phyloP scores from a whole-genome alignment of 139 green algal species.

The Micractinium sp. region DNA sequence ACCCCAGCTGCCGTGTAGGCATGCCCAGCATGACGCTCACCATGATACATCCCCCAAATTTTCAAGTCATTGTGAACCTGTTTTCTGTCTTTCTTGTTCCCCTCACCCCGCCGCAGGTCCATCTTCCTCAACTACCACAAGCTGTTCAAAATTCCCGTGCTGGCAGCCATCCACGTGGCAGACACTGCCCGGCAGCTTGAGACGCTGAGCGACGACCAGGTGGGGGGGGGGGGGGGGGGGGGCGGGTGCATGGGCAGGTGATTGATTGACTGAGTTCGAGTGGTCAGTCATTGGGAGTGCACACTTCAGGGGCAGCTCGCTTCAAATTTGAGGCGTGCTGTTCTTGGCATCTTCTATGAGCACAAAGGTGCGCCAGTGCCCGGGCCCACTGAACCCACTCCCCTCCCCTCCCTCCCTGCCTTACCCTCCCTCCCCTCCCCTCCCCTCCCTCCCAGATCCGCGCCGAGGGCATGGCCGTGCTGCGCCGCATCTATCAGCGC shows the following conservation, averaged over 20 bases:
- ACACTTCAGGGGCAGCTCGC: no score
- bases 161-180: constrained; percentile 60
- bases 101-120: not conserved
- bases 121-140: constrained; percentile 46
- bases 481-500: constrained; percentile 3
- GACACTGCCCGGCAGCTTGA: constrained; percentile 52
- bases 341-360: no score
- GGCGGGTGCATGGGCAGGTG: no score
- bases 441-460: not conserved
- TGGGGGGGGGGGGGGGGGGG: not conserved
- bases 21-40: no score
- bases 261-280: no score
- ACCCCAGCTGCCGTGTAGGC: no score
- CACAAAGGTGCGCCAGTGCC: no score
- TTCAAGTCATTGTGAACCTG: not conserved
- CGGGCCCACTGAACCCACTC: no score
- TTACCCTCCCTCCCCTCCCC: not conserved
- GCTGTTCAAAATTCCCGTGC: constrained; percentile 40
- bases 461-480: constrained; percentile 32
- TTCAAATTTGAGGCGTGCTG: no score
- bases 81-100: not conserved
- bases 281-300: no score
- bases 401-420: not conserved
- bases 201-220: constrained; percentile 34
- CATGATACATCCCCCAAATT: constrained; percentile 3